phyloP scores from a whole-genome alignment of 352 stramenopile genomes.

The Thalassiosira hispida region DNA sequence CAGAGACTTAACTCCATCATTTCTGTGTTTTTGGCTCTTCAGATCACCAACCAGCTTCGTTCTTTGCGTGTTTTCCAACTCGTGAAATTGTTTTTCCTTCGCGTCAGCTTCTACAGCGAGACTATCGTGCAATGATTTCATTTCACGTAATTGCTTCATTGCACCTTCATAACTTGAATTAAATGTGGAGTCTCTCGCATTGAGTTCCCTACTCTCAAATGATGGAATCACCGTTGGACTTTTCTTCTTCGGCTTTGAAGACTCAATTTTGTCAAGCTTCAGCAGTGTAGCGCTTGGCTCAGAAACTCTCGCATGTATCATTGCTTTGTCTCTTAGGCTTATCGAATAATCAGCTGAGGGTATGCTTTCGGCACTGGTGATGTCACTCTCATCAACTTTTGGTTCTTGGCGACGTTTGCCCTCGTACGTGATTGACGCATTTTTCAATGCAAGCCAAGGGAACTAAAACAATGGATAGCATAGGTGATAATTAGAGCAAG shows the following conservation, averaged over 20 bases:
- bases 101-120: constrained; percentile 21
- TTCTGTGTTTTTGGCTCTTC: constrained; percentile 6
- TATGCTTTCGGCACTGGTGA: constrained; percentile 12
- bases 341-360: background rate
- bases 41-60: constrained; percentile 27
- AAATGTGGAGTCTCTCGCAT: background rate
- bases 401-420: background rate
- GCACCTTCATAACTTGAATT: constrained; percentile 13
- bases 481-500: background rate
- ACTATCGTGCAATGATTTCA: constrained; percentile 32
- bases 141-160: constrained; percentile 28
- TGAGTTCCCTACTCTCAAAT: constrained; percentile 3
- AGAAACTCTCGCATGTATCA: constrained; percentile 24
- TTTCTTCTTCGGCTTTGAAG: constrained; percentile 23
- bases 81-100: constrained; percentile 30
- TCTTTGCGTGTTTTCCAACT: constrained; percentile 23
- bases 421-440: constrained; percentile 26
- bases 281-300: constrained; percentile 6
- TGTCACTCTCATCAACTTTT: constrained; percentile 11
- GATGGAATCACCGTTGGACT: constrained; percentile 15
- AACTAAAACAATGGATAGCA: constrained; percentile 67
- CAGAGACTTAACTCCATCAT: constrained; percentile 1
- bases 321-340: constrained; percentile 27
- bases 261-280: constrained; percentile 30
- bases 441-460: constrained; percentile 89